Evolutionary conservation across 768 basidiomycete species (phyloP).

Genomic region (Asterophora parasitica): DNA sequence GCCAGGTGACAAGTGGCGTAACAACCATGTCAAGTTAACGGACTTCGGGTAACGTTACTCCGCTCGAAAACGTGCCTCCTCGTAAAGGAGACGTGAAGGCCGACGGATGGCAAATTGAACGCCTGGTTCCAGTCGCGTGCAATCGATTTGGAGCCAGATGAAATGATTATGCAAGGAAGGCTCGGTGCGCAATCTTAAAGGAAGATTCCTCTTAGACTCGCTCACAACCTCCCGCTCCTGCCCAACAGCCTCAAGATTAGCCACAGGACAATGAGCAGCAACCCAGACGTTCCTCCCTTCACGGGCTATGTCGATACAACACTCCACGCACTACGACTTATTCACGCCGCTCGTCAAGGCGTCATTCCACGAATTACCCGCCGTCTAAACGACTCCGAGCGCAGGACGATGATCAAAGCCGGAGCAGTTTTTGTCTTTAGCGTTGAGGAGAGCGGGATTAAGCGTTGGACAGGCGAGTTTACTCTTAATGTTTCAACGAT

Average conservation of each 20-base stretch:
- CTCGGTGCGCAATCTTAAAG: slow-evolving; percentile 40
- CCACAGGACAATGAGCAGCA: slow-evolving; percentile 42
- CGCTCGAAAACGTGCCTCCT: slow-evolving; percentile 23
- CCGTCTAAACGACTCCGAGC: slow-evolving; percentile 78
- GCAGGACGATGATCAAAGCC: slow-evolving; percentile 56
- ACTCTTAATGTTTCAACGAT: slow-evolving; percentile 6
- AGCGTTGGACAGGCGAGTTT: slow-evolving; percentile 70
- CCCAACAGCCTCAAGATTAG: slow-evolving; percentile 56
- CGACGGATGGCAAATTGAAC: slow-evolving; percentile 32
- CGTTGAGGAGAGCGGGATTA: slow-evolving; percentile 85
- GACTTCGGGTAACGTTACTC: slow-evolving; percentile 39
- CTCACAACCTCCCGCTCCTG: slow-evolving; percentile 39
- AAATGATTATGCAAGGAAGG: slow-evolving; percentile 35
- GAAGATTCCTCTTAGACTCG: slow-evolving; percentile 36
- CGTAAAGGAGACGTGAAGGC: slow-evolving; percentile 37
- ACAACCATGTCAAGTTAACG: slow-evolving; percentile 35
- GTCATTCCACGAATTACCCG: slow-evolving; percentile 80
- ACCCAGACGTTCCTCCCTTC: slow-evolving; percentile 61
- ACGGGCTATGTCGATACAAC: slow-evolving; percentile 79
- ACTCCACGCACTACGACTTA: slow-evolving; percentile 74
- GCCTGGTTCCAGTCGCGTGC: slow-evolving; percentile 26
- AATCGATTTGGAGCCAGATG: slow-evolving; percentile 35
- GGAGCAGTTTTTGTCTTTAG: slow-evolving; percentile 84
- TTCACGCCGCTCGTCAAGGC: slow-evolving; percentile 77
- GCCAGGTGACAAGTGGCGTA: slow-evolving; percentile 41